These are phyloP conservation scores for Saccharomyces eubayanus DNA, from an alignment of 805 yeast genomes.

Conservation along the genomic window DNA sequence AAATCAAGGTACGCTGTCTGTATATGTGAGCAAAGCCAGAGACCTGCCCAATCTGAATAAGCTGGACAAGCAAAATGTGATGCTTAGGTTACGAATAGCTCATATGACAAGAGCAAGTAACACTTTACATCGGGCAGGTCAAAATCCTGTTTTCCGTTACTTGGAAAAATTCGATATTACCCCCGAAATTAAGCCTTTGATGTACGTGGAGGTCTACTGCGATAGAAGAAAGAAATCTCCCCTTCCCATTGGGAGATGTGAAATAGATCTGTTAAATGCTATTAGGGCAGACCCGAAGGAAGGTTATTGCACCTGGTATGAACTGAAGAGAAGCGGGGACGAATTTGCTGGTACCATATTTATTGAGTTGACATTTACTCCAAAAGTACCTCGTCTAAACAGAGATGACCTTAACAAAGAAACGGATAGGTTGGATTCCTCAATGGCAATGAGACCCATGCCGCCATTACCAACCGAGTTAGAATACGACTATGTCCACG, in stretches of 20 bases:
- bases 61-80: conserved; percentile 90
- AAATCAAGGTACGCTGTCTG: conserved; percentile 50
- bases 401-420: conserved; percentile 9
- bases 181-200: conserved; percentile 50
- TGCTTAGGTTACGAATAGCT: conserved; percentile 72
- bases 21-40: conserved; percentile 72
- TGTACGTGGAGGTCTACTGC: conserved; percentile 56
- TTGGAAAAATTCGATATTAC: conserved; percentile 61
- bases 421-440: conserved; percentile 17
- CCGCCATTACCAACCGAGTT: conserved; percentile 28
- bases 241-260: conserved; percentile 73
- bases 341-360: conserved; percentile 82
- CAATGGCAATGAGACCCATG: conserved; percentile 25
- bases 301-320: conserved; percentile 84
- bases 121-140: conserved; percentile 81
- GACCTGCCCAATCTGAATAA: conserved; percentile 81
- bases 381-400: conserved; percentile 28
- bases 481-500: conserved; percentile 19
- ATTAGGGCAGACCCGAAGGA: conserved; percentile 56
- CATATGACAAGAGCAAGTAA: conserved; percentile 75
- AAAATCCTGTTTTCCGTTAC: conserved; percentile 82
- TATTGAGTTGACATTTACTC: conserved; percentile 87
- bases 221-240: conserved; percentile 86
- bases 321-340: conserved; percentile 48
- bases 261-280: conserved; percentile 68